Evolutionary conservation across 306 rosid genomes (phyloP).

Genomic region (Oxytropis ochrocephala): DNA sequence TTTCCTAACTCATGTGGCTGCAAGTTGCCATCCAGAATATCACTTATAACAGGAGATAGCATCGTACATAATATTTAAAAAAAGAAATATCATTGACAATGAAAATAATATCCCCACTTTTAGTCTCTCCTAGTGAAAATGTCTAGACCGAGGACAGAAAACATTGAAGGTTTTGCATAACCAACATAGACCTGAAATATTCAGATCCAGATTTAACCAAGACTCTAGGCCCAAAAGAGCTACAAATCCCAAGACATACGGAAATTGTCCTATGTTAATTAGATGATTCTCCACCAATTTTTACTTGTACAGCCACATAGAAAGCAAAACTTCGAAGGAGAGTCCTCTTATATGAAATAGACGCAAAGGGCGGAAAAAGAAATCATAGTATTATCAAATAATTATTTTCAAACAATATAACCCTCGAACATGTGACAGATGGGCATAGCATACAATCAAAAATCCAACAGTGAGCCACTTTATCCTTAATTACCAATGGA

Average conservation of each 20-base stretch:
- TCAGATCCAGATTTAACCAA: neutral
- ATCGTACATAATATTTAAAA: neutral
- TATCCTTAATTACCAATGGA: constrained; percentile 4
- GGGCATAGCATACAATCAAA: neutral
- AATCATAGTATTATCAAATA: neutral
- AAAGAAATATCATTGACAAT: neutral
- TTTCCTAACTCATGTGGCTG: neutral
- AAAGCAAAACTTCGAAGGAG: neutral
- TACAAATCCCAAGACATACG: constrained; percentile 3
- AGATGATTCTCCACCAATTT: neutral
- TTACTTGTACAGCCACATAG: neutral
- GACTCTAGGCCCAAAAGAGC: neutral
- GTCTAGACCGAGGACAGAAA: neutral
- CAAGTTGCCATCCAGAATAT: constrained; percentile 10
- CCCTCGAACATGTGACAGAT: neutral
- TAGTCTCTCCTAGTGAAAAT: neutral
- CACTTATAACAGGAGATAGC: neutral
- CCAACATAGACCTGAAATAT: constrained; percentile 1
- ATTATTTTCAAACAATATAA: neutral
- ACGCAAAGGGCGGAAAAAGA: neutral
- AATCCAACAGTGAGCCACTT: neutral
- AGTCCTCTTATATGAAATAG: neutral
- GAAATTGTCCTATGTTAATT: neutral
- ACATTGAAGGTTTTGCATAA: neutral
- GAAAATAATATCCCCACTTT: neutral